Evolutionary conservation across 2,329 filamentous ascomycete genomes (phyloP).

Genomic region (Mollisiaceae sp.): DNA sequence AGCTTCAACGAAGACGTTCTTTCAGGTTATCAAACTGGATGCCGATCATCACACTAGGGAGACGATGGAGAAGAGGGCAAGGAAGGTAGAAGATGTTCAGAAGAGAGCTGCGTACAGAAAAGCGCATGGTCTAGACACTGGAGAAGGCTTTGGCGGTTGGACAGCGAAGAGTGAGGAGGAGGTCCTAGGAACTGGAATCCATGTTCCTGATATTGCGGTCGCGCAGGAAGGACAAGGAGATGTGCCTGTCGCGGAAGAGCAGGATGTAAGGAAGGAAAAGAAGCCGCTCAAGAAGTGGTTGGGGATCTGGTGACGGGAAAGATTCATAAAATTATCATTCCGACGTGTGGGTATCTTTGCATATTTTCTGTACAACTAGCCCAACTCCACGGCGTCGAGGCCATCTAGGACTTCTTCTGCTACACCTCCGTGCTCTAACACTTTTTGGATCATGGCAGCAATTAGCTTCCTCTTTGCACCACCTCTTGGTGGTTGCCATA

Average conservation of each 20-base stretch:
- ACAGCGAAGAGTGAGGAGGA: constrained; percentile 46
- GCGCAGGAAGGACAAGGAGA: constrained; percentile 40
- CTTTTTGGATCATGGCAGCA: constrained; percentile 75
- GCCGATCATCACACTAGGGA: constrained; percentile 71
- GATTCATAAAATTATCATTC: not conserved
- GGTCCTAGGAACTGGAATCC: constrained; percentile 41
- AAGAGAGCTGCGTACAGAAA: constrained; percentile 87
- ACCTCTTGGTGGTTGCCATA: constrained; percentile 86
- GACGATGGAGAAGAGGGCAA: constrained; percentile 73
- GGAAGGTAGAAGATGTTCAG: constrained; percentile 81
- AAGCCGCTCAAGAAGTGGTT: constrained; percentile 77
- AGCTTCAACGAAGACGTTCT: constrained; percentile 65
- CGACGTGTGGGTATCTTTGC: constrained; percentile 26
- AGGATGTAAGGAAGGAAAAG: constrained; percentile 50
- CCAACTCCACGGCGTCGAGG: constrained; percentile 75
- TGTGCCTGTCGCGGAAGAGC: constrained; percentile 45
- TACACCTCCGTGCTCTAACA: constrained; percentile 77
- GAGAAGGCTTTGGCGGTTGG: constrained; percentile 59
- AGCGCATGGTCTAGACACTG: constrained; percentile 78
- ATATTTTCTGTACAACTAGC: constrained; percentile 46
- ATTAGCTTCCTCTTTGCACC: constrained; percentile 79
- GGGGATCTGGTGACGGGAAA: constrained; percentile 71
- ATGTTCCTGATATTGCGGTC: constrained; percentile 32
- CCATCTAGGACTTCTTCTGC: constrained; percentile 86
- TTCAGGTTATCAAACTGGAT: constrained; percentile 78